These are phyloP conservation scores for Podospora pseudopauciseta DNA, from an alignment of 495 filamentous ascomycete genomes.

Conservation along the genomic window DNA sequence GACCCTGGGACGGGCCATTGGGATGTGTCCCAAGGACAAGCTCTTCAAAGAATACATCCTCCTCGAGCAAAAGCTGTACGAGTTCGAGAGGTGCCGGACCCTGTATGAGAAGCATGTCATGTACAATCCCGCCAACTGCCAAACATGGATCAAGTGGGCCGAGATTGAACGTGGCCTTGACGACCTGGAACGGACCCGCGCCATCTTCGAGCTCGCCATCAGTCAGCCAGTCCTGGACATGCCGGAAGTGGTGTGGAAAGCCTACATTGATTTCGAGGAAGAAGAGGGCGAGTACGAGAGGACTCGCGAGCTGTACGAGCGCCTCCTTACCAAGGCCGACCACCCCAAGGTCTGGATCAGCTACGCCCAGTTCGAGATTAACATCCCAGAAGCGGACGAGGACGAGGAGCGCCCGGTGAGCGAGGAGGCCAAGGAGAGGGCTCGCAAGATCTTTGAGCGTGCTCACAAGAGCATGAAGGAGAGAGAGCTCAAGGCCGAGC, in stretches of 20 bases:
- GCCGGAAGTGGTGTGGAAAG: constrained; percentile 95
- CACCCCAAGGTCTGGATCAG: constrained; percentile 99
- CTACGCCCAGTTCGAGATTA: constrained; percentile 95
- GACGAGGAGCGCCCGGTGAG: constrained; percentile 66
- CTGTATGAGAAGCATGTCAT: constrained; percentile 91
- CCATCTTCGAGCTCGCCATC: constrained; percentile 89
- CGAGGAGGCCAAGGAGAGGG: constrained; percentile 76
- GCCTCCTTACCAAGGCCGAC: constrained; percentile 85
- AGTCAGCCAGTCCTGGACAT: constrained; percentile 85
- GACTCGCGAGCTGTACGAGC: constrained; percentile 81
- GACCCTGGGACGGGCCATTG: constrained; percentile 81
- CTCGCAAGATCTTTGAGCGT: constrained; percentile 78
- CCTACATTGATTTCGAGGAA: constrained; percentile 97
- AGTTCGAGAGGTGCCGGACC: constrained; percentile 84
- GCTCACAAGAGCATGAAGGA: constrained; percentile 89
- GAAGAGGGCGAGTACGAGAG: constrained; percentile 84
- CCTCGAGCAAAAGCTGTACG: constrained; percentile 85
- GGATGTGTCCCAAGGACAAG: constrained; percentile 93
- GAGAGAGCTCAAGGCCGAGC: constrained; percentile 88
- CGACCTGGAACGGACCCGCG: constrained; percentile 80
- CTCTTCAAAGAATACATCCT: constrained; percentile 92
- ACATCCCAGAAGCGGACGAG: constrained; percentile 62
- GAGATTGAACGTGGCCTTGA: constrained; percentile 87
- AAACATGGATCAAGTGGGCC: constrained; percentile 93
- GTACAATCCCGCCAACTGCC: constrained; percentile 82